Percentiles rank a stretch among this genome's conserved stretches.
phyloP scores from a whole-genome alignment of 148 eudicot genomes.

The Polygonum aviculare region DNA sequence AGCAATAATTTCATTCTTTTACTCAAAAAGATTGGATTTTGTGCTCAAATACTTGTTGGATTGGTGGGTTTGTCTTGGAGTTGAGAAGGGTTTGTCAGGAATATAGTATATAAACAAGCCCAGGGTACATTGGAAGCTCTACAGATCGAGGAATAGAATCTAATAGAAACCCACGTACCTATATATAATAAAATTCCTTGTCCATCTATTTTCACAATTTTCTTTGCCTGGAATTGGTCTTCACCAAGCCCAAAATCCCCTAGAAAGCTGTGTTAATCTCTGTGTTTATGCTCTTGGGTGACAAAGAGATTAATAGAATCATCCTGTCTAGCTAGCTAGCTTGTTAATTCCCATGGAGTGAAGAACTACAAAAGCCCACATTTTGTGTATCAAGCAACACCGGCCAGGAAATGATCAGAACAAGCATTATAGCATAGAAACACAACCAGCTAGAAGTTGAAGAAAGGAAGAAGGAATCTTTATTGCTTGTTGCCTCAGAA shows the following conservation, averaged over 20 bases:
- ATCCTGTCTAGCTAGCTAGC: not conserved
- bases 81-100: not conserved
- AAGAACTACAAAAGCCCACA: not conserved
- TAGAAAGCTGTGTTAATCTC: not conserved
- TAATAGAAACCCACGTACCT: not conserved
- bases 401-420: not conserved
- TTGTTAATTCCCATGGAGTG: slow-evolving; percentile 1
- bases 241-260: not conserved
- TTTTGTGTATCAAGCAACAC: not conserved
- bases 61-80: not conserved
- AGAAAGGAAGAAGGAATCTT: not conserved
- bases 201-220: not conserved
- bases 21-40: not conserved
- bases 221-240: not conserved
- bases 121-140: not conserved
- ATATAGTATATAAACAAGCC: slow-evolving; percentile 1
- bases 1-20: not conserved
- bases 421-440: not conserved
- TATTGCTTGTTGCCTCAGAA: not conserved
- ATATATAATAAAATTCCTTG: not conserved
- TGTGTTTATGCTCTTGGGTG: not conserved
- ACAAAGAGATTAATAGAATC: slow-evolving; percentile 4
- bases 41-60: not conserved
- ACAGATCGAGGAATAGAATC: not conserved
- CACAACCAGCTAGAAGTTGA: not conserved